phyloP scores from a whole-genome alignment of 495 filamentous ascomycete genomes.

The Beverwykella pulmonaria region DNA sequence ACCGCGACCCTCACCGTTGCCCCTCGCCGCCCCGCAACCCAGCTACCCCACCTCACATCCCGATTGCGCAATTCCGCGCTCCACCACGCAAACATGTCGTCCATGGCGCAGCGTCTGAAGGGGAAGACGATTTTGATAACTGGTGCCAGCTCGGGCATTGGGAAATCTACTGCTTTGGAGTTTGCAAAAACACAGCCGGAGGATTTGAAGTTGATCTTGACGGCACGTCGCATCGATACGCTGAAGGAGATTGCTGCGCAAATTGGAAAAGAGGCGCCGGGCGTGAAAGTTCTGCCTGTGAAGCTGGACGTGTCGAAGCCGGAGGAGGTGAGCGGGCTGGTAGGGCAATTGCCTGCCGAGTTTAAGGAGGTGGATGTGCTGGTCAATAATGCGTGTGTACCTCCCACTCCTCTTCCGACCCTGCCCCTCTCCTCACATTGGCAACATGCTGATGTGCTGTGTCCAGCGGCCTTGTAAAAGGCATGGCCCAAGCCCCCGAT shows the following conservation, averaged over 20 bases:
- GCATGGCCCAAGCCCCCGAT: slow-evolving; percentile 80
- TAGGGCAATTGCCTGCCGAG: slow-evolving; percentile 72
- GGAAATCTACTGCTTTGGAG: slow-evolving; percentile 80
- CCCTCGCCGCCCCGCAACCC: background rate
- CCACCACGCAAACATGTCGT: slow-evolving; percentile 26
- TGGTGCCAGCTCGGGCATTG: slow-evolving; percentile 92
- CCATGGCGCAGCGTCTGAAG: slow-evolving; percentile 81
- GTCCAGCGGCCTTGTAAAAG: slow-evolving; percentile 78
- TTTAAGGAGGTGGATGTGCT: slow-evolving; percentile 86
- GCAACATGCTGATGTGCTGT: background rate
- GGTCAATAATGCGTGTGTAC: slow-evolving; percentile 92
- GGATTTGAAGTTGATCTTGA: slow-evolving; percentile 80
- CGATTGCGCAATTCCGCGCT: background rate
- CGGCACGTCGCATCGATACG: slow-evolving; percentile 78
- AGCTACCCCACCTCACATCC: background rate
- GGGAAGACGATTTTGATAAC: slow-evolving; percentile 95
- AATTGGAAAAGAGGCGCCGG: slow-evolving; percentile 79
- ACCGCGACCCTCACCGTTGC: background rate
- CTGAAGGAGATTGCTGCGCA: slow-evolving; percentile 75
- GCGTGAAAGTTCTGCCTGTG: slow-evolving; percentile 78
- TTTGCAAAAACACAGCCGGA: slow-evolving; percentile 86
- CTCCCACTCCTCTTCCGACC: background rate
- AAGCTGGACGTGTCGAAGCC: slow-evolving; percentile 86
- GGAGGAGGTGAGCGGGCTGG: slow-evolving; percentile 73
- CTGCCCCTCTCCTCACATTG: background rate